Evolutionary conservation across 2,329 filamentous ascomycete species (phyloP).

Genomic region (Penicillium sp.): DNA sequence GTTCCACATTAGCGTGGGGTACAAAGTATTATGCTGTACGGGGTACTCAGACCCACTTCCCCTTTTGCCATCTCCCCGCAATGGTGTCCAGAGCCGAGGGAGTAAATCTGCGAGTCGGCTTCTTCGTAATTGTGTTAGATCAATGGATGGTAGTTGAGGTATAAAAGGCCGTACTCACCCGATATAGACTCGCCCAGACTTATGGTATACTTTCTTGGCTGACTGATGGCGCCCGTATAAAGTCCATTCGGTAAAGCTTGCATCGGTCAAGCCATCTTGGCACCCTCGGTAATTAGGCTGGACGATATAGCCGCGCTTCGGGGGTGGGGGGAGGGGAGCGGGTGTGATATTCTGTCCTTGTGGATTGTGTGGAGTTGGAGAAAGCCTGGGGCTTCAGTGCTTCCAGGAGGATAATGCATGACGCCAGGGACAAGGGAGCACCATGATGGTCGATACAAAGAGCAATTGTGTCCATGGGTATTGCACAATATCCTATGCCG

Average conservation of each 20-base stretch:
- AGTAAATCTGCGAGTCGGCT: neutral
- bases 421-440: neutral
- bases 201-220: neutral
- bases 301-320: neutral
- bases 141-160: too few species aligned
- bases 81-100: neutral
- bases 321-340: too few species aligned
- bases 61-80: neutral
- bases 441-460: neutral
- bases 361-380: neutral
- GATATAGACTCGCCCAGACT: neutral
- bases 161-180: neutral
- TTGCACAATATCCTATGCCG: too few species aligned
- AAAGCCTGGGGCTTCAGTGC: neutral
- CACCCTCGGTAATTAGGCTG: neutral
- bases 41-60: too few species aligned
- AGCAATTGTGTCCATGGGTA: too few species aligned
- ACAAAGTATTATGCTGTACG: neutral
- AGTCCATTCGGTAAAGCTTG: neutral
- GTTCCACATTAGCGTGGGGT: neutral
- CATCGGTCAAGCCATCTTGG: conserved; percentile 1
- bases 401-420: neutral
- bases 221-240: neutral
- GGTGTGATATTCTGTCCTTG: neutral
- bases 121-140: too few species aligned